A percentile compares a stretch with the other conserved stretches of the same genome.
These are phyloP conservation scores for Angophora floribunda DNA, from an alignment of 345 rosid species.

Conservation along the genomic window DNA sequence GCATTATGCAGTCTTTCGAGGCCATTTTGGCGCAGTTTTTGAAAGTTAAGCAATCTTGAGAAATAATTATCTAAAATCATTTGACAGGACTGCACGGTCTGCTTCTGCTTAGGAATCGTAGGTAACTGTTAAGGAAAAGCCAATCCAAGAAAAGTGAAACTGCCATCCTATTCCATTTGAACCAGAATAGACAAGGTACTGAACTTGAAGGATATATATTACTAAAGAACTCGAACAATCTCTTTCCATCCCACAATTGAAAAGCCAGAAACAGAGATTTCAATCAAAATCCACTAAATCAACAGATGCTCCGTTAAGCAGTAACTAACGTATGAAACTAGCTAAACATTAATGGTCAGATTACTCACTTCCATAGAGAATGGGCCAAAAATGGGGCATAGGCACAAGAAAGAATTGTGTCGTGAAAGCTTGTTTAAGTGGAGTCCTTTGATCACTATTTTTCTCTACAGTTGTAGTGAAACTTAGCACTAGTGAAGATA, in stretches of 20 bases:
- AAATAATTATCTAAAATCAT: too few relatives aligned
- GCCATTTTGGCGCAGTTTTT: too few relatives aligned
- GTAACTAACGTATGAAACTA: too few relatives aligned
- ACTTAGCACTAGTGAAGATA: not conserved
- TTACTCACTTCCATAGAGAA: not conserved
- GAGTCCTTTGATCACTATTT: not conserved
- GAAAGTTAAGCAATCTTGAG: too few relatives aligned
- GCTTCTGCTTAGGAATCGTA: too few relatives aligned
- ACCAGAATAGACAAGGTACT: not conserved
- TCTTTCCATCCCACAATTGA: conserved; percentile 39
- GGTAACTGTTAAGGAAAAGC: not conserved
- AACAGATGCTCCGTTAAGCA: not conserved
- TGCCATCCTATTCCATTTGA: too few relatives aligned
- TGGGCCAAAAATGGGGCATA: not conserved
- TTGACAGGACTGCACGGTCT: too few relatives aligned
- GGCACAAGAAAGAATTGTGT: not conserved
- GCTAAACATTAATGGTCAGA: too few relatives aligned
- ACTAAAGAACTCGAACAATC: conserved; percentile 29
- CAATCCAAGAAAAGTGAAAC: not conserved
- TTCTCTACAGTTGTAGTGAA: not conserved
- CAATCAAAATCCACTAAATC: not conserved
- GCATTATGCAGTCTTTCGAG: too few relatives aligned
- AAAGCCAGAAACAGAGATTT: not conserved
- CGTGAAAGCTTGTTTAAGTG: not conserved
- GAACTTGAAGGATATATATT: conserved; percentile 33